Conservation (phyloP, 1,284 basidiomycete genomes). For the Ceratobasidium sp. region DNA sequence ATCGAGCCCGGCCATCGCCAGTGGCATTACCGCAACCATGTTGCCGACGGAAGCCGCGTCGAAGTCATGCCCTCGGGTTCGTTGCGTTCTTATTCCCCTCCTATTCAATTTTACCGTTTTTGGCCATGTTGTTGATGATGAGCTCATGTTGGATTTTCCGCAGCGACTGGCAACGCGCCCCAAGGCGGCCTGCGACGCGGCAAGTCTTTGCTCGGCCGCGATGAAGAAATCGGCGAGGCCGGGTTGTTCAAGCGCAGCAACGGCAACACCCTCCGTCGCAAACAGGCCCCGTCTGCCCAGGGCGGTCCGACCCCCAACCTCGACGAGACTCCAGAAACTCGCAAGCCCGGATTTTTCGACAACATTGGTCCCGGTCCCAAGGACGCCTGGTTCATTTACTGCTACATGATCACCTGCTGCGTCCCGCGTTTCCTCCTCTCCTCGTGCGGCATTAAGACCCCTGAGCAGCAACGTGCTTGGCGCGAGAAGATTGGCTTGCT, state of each 20-base stretch:
- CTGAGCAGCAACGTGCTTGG: constrained; percentile 97
- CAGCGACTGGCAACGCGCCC: constrained; percentile 88
- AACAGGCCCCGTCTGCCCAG: constrained; percentile 60
- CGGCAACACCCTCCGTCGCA: constrained; percentile 81
- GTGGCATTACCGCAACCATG: constrained; percentile 95
- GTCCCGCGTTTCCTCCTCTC: constrained; percentile 82
- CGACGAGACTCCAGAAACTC: constrained; percentile 60
- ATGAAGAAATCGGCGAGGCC: constrained; percentile 84
- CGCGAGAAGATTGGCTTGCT: constrained; percentile 98
- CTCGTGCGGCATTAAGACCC: constrained; percentile 84
- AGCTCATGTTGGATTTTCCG: constrained; percentile 31
- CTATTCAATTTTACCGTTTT: constrained; percentile 21
- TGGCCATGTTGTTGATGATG: constrained; percentile 41
- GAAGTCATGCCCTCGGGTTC: constrained; percentile 84
- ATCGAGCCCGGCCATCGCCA: constrained; percentile 95
- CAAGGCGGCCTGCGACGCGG: constrained; percentile 82
- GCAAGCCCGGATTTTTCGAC: constrained; percentile 73
- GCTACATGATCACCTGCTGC: constrained; percentile 87
- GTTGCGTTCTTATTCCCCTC: constrained; percentile 56
- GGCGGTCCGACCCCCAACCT: constrained; percentile 56
- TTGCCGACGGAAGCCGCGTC: constrained; percentile 72
- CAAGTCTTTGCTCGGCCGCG: constrained; percentile 87
- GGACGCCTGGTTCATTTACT: constrained; percentile 97
- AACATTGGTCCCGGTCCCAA: constrained; percentile 88
- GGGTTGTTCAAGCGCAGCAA: constrained; percentile 83